Evolutionary conservation across 768 basidiomycete species (phyloP), one percentile per base, ranked within the genome.

Genomic region (Amanita pallidorosea): DNA sequence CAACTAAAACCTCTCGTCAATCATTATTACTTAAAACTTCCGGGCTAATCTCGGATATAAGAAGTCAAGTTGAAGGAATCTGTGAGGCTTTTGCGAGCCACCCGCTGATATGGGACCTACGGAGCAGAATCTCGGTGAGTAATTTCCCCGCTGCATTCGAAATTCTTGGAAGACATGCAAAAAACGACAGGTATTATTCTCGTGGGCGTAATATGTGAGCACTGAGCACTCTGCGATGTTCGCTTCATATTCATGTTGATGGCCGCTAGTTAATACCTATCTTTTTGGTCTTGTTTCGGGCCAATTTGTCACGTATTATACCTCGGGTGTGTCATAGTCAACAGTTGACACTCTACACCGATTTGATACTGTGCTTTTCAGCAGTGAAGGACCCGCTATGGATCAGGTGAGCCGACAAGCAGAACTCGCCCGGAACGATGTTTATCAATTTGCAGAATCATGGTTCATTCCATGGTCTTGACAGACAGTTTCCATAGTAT

Each of bases 211-310:
- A 7, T 38, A 15, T 18, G 37, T 38, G 15, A 38, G 18, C 18
- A 38, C 17, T 38, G 5, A 17, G 9, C 18, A 17, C 17, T 4
- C n/a, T n/a, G 4, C 37, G n/a, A 38, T 18, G n/a, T 38, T n/a
- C 18, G 15, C 37, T 38, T 38, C 25, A 42, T 46, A 31, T 31
- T 13, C 47, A 20, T 31, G 29, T 18, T 31, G 7, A 33, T 18
- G 27, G 2, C 25, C 35, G 8, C 42, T 12, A 36, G 61, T 62
- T 27, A 62, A 62, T 25, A 62, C 61, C 6, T 62, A 57, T 38
- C 47, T 62, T 17, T 62, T 53, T 42, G 61, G 61, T 2, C 36
- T 62, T 23, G 57, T 60, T n/a, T 52, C 52, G 8, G 48, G 52
- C 44, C 61, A 62, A 52, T 60, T 59, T 48, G 27, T 53, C 20